Evolutionary conservation across 2,329 filamentous ascomycete genomes (phyloP).

Genomic region (Colletotrichum viniferum): DNA sequence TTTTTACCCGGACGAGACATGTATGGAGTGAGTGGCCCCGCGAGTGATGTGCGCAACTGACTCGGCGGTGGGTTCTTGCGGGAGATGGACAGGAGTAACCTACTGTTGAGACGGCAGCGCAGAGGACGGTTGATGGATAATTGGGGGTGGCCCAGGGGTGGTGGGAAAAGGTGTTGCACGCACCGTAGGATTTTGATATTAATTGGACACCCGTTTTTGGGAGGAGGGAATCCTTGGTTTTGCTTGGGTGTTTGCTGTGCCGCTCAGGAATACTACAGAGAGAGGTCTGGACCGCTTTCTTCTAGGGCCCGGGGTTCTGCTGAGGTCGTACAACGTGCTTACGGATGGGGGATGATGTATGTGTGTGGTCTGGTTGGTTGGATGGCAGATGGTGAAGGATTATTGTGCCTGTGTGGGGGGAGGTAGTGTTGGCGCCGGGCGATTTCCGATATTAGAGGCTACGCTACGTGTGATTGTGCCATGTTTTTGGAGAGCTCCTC

Average conservation of each 20-base stretch:
- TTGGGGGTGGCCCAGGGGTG: not conserved
- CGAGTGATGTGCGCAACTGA: not conserved
- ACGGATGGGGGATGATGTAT: not conserved
- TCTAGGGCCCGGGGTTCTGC: not conserved
- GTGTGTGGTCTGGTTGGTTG: not conserved
- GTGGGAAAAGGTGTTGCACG: not conserved
- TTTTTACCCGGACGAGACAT: not conserved
- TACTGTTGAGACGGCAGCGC: not conserved
- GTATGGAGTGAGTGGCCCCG: not conserved
- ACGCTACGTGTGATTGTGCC: not conserved
- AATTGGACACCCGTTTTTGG: not conserved
- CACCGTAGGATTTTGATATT: not conserved
- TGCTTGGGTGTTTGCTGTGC: not conserved
- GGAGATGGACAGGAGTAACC: conserved; percentile 10
- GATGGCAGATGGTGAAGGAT: not conserved
- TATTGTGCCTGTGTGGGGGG: not conserved
- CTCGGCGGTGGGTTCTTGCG: not conserved
- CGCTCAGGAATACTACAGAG: not conserved
- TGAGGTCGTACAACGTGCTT: not conserved
- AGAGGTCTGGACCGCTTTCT: not conserved
- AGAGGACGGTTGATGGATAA: not conserved
- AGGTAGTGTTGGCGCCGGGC: not conserved
- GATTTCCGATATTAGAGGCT: not conserved
- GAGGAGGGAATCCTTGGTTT: not conserved
- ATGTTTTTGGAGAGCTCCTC: not conserved